phyloP scores from a whole-genome alignment of 2,329 filamentous ascomycete genomes.

The Aschersonia sp. region DNA sequence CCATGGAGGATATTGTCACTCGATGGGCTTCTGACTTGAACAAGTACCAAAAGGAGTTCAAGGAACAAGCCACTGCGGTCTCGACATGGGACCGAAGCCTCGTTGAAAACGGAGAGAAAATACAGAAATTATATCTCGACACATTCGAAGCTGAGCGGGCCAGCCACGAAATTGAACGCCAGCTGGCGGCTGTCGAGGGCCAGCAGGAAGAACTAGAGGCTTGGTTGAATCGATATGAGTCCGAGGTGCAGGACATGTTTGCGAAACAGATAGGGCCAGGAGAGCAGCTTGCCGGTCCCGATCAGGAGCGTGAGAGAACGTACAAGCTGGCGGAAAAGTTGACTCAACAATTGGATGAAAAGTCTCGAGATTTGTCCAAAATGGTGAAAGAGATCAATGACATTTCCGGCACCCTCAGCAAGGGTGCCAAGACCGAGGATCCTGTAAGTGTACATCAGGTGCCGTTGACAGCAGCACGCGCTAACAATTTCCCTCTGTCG shows the following conservation, averaged over 20 bases:
- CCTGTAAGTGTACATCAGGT: constrained; percentile 44
- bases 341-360: constrained; percentile 79
- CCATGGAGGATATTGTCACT: constrained; percentile 97
- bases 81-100: constrained; percentile 84
- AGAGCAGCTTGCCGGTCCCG: constrained; percentile 70
- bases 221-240: constrained; percentile 84
- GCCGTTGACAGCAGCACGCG: constrained; percentile 1
- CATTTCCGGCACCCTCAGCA: constrained; percentile 78
- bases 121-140: constrained; percentile 80
- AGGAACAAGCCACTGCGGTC: constrained; percentile 75
- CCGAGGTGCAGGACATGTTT: constrained; percentile 81
- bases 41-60: constrained; percentile 95
- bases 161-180: constrained; percentile 85
- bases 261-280: constrained; percentile 60
- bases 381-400: constrained; percentile 99
- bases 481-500: constrained; percentile 3
- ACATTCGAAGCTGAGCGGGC: constrained; percentile 91
- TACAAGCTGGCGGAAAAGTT: constrained; percentile 94
- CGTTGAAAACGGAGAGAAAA: constrained; percentile 89
- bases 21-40: constrained; percentile 91
- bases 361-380: constrained; percentile 80
- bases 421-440: constrained; percentile 77
- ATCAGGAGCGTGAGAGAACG: constrained; percentile 89
- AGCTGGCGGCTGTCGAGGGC: constrained; percentile 76
- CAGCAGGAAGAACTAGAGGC: constrained; percentile 82